Evolutionary conservation across 2,329 filamentous ascomycete genomes (phyloP), one percentile per base, ranked within the genome.

Genomic region (Cladosporium sp.): DNA sequence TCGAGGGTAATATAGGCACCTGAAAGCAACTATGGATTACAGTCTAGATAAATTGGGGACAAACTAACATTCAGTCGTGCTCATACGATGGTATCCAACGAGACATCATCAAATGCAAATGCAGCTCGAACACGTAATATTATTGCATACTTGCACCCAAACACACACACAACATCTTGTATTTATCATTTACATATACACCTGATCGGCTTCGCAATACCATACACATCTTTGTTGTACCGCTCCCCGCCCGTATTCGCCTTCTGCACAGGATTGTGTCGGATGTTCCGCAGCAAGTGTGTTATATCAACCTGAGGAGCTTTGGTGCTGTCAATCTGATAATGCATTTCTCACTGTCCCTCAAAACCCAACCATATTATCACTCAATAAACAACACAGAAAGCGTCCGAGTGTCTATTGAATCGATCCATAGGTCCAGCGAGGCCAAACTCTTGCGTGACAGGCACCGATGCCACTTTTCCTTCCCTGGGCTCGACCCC

Each of bases 331-430:
- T 4, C 8, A 46, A 3, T n/a, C 21, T 2, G n/a, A 46, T 4
- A 12, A 2, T 3, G 18, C 40, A 46, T 46, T 46, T 46, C 7
- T 46, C n/a, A n/a, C 2, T 21, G 0, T 21, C 40, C 1, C 21
- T 2, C 40, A 46, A 11, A n/a, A 46, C n/a, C 2, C 10, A 21
- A 12, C n/a, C 40, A 12, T 12, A 8, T 1, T 10, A 21, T 0
- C 40, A 21, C 18, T 2, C 18, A 44, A 3, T 5, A n/a, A 21
- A 44, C 18, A 11, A 1, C 14, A 21, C 4, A n/a, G 18, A 10
- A 44, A 6, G 2, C 8, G 2, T 10, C 3, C 4, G 2, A 21
- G n/a, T 23, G n/a, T 23, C n/a, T 3, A 23, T n/a, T 3, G 0
- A 11, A 46, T 21, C 40, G 40, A 46, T 5, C 8, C 4, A 5